Evolutionary conservation across 2,329 filamentous ascomycete species (phyloP), one percentile per base, ranked within the genome.

Genomic region (Ophiostoma sp.): DNA sequence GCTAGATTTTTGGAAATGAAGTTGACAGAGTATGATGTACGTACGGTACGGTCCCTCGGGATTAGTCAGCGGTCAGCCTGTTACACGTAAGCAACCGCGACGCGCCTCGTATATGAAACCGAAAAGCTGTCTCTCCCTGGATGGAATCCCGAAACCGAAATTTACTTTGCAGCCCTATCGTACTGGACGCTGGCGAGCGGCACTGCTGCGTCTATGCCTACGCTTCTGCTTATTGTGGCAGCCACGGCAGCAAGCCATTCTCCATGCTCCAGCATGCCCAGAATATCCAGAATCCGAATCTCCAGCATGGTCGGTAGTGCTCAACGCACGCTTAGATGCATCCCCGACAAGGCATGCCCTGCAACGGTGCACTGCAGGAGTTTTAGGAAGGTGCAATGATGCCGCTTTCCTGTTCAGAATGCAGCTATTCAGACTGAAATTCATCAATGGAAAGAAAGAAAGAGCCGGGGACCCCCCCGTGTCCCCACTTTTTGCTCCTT

Each of bases 21-120:
- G 39, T 41, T 15, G n/a, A 31, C 27, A 31, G 27, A 31, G 27
- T 31, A 31, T 31, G n/a, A n/a, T n/a, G n/a, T 31, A 31, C 3
- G 27, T 31, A 31, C 27, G 27, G 27, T 31, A 3, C 27, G 27
- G 39, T 48, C 17, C 20, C 44, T n/a, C 20, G 7, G n/a, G 4
- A 48, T 48, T 48, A 48, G 44, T 48, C 44, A 57, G 11, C 52
- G 23, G 31, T 11, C 23, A 7, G 27, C 48, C 15, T 52, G n/a
- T 5, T 41, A 52, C 48, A 23, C 52, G 17, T 20, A 17, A 1
- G 36, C 36, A 57, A 15, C 17, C 52, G 52, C 52, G 52, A 57
- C 52, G 52, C 35, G 48, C 44, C 67, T 71, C 65, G 69, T 71
- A 70, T 71, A 68, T 54, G 69, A 52, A 70, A 67, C 60, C 71